These are phyloP conservation scores for Gamarada debralockiae DNA, from an alignment of 495 filamentous ascomycete genomes.

Conservation along the genomic window DNA sequence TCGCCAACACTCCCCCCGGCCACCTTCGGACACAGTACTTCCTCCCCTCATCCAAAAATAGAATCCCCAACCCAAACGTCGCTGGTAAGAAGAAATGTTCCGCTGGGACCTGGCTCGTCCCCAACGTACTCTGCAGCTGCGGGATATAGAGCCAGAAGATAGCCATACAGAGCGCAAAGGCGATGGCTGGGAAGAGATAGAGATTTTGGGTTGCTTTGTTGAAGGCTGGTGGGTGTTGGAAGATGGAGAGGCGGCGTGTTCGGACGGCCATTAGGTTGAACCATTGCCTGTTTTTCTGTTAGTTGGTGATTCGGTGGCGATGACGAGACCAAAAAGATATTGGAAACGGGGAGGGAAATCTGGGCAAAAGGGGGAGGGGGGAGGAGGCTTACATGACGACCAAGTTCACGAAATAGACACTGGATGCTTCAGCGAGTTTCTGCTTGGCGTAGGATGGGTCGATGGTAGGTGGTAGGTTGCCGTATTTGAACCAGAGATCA, in stretches of 20 bases:
- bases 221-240: conserved; percentile 60
- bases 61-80: conserved; percentile 55
- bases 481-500: conserved; percentile 58
- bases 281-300: conserved; percentile 45
- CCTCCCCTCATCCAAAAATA: conserved; percentile 55
- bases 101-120: conserved; percentile 52
- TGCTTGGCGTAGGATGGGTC: conserved; percentile 42
- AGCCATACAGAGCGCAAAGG: conserved; percentile 58
- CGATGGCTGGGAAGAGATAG: conserved; percentile 60
- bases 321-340: too few species aligned
- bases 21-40: conserved; percentile 49
- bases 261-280: conserved; percentile 64
- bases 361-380: background rate
- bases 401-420: conserved; percentile 70
- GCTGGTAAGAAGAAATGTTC: conserved; percentile 66
- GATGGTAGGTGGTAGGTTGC: conserved; percentile 38
- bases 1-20: conserved; percentile 41
- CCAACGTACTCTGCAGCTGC: conserved; percentile 47
- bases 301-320: background rate
- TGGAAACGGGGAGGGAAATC: too few species aligned
- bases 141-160: conserved; percentile 63
- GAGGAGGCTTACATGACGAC: conserved; percentile 54
- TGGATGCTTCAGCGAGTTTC: conserved; percentile 53
- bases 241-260: conserved; percentile 59
- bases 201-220: conserved; percentile 55